Base-by-base conservation (phyloP, 441 rosid genomes). In the Adansonia grandidieri region DNA sequence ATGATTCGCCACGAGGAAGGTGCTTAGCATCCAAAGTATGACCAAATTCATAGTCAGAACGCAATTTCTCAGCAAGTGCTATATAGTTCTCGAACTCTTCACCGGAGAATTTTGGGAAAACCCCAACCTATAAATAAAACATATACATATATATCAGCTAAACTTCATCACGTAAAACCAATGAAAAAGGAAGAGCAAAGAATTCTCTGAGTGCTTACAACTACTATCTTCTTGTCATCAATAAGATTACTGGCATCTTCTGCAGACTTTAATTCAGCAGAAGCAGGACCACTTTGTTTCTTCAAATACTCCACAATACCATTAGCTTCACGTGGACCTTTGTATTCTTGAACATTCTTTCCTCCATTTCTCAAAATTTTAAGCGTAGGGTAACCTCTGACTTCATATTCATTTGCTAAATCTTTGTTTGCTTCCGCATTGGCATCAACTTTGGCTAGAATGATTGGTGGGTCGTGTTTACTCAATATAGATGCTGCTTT, bases 1-100 rank as follows among this genome's bases (percentile, higher is more conserved):
- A 89, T 76, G 96, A 82, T 0, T 96, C 99, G 54, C 99, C 98
- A 56, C 91, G 93, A n/a, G 99, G 98, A 86, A 96, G 98, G 81
- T 86, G 85, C 80, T 93, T 92, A n/a, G 95, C 97, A 83, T 93
- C 91, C 84, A 81, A 77, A 74, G 97, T 89, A 75, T 96, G 99
- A 78, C 91, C 95, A 78, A 96, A 96, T 15, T 90, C 96, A 80
- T 93, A 94, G 70, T 96, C 97, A 37, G 95, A 89, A 8, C 98
- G 93, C 86, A 93, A 74, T 78, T 92, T 94, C 73, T 96, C 90
- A 72, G 99, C 98, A 65, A 89, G 74, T 61, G 92, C 86, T 0
- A 85, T 82, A 84, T 78, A 96, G 81, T 85, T 91, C 65, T 94
- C 97, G 78, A 64, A 94, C 89, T 96, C 98, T 77, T 85, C 87